Base-by-base conservation (phyloP, 2,329 filamentous ascomycete species). In the Phoma sp. region DNA sequence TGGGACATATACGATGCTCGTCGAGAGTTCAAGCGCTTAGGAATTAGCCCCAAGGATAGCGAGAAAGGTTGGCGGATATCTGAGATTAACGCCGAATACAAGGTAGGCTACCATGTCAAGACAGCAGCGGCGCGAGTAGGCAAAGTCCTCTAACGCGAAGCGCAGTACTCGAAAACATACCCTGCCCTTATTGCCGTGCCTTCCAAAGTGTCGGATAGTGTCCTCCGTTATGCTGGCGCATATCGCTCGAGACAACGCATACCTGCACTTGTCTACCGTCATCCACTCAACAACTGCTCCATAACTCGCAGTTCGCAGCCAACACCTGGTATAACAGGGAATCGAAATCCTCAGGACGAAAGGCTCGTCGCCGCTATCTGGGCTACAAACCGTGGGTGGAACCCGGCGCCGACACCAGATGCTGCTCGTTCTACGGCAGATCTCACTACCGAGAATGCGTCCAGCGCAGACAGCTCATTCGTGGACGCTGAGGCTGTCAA, bases 271-370 rank as follows among this genome's bases (percentile, higher is more conserved):
- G 92, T 92, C 22, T 99, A 99, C 74, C 85, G 97, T n/a, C 95
- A 99, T 74, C 91, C 91, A 0, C 82, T 97, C 66, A 99, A 98
- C 73, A 96, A 96, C 72, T 98, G 95, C 75, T 95, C 93, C 23
- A 96, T 99, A 60, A 97, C 93, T 2, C 85, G 95, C 70, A 96
- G 92, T 70, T 96, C 93, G 3, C 95, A 99, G 72, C 95, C 95
- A 0, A 81, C 93, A 52, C 89, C 93, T 1, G 95, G 95, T 11
- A 85, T 98, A 23, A 86, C 89, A 43, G 86, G 90, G 58, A 95
- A 96, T 68, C 87, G 93, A 38, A 98, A 93, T 68, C 90, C 96
- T 29, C 95, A 99, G 73, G 95, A 99, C 70, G 95, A 99, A 77
- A 91, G 92, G 66, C 84, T 99, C 4, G 88, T 99, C 18, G 89